Conservation (phyloP, 2,329 filamentous ascomycete species). For the Thelonectria rubi region DNA sequence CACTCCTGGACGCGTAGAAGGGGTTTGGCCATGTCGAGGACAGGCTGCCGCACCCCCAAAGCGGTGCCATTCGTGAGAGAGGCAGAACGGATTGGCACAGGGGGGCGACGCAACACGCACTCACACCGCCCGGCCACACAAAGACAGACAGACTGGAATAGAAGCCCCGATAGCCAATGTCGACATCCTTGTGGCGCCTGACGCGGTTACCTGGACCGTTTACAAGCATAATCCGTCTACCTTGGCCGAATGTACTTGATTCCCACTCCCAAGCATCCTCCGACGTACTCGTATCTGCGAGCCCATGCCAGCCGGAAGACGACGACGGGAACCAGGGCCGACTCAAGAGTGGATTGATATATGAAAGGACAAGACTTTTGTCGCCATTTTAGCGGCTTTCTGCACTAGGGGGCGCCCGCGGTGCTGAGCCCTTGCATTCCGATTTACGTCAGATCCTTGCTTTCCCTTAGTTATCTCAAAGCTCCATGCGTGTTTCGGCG, state of each 20-base stretch:
- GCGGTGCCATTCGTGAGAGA: background rate
- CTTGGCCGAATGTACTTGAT: background rate
- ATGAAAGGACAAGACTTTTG: constrained; percentile 16
- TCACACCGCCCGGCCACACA: constrained; percentile 16
- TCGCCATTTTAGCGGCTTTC: constrained; percentile 28
- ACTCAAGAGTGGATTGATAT: constrained; percentile 5
- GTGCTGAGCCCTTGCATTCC: constrained; percentile 13
- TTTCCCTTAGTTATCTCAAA: constrained; percentile 3
- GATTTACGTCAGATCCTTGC: constrained; percentile 9
- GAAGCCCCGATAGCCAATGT: constrained; percentile 31
- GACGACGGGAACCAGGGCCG: constrained; percentile 1
- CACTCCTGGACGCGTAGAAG: background rate
- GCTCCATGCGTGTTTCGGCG: background rate
- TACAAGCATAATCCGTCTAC: constrained; percentile 4
- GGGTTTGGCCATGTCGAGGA: constrained; percentile 9
- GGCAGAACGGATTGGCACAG: background rate
- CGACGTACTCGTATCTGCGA: constrained; percentile 11
- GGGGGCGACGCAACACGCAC: constrained; percentile 3
- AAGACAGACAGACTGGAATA: constrained; percentile 6
- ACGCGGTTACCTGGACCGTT: constrained; percentile 28
- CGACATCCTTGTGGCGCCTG: constrained; percentile 42
- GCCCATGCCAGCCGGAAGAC: background rate
- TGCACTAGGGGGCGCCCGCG: constrained; percentile 16
- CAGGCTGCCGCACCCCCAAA: constrained; percentile 4
- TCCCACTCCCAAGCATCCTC: background rate